These are phyloP conservation scores for Trichoderma asperellum DNA, from an alignment of 2,329 filamentous ascomycete genomes.

Conservation along the genomic window DNA sequence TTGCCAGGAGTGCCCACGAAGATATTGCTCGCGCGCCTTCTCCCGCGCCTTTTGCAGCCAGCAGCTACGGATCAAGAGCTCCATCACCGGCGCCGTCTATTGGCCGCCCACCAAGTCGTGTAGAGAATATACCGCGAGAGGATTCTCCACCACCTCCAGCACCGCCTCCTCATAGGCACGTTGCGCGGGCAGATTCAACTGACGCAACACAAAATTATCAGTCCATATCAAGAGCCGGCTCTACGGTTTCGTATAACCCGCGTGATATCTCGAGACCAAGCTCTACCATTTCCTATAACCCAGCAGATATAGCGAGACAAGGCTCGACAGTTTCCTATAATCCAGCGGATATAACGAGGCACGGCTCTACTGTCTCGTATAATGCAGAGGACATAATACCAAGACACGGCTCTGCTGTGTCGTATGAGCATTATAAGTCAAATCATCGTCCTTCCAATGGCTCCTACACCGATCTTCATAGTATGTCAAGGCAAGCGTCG, in stretches of 20 bases:
- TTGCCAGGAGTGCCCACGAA: conserved; percentile 34
- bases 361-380: conserved; percentile 43
- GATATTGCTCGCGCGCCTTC: conserved; percentile 30
- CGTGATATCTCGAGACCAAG: conserved; percentile 42
- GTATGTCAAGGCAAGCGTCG: conserved; percentile 46
- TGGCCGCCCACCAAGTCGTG: conserved; percentile 35
- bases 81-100: conserved; percentile 35
- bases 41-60: conserved; percentile 34
- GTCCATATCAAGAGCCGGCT: conserved; percentile 40
- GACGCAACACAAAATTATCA: conserved; percentile 23
- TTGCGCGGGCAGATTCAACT: conserved; percentile 38
- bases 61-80: conserved; percentile 42
- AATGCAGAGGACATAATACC: conserved; percentile 38
- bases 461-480: conserved; percentile 39
- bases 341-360: conserved; percentile 40
- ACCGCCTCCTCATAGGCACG: conserved; percentile 81
- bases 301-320: conserved; percentile 10
- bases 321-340: conserved; percentile 39
- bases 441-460: conserved; percentile 24
- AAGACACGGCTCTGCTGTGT: conserved; percentile 44
- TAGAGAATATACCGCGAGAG: conserved; percentile 42
- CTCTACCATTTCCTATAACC: conserved; percentile 43
- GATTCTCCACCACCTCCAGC: conserved; percentile 77
- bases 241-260: conserved; percentile 41
- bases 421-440: conserved; percentile 35